phyloP scores from a whole-genome alignment of 1,139 yeast species.

The Candida mesenterica region DNA sequence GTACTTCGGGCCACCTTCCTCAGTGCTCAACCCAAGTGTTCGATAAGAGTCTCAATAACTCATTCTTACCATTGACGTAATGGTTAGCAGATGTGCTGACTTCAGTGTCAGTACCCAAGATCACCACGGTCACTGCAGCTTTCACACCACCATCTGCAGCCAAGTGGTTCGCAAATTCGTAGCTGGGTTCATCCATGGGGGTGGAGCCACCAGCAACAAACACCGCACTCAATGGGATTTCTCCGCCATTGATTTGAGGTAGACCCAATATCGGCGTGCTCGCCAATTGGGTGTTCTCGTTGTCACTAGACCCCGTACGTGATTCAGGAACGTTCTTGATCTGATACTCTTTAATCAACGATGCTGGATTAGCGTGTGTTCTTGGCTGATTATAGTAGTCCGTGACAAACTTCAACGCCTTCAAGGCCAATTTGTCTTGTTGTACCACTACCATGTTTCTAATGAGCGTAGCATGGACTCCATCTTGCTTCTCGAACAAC shows the following conservation, averaged over 20 bases:
- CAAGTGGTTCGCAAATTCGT: constrained; percentile 55
- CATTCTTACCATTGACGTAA: constrained; percentile 76
- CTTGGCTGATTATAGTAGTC: constrained; percentile 28
- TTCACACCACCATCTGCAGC: constrained; percentile 32
- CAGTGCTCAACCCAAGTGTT: constrained; percentile 6
- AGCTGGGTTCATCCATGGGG: constrained; percentile 67
- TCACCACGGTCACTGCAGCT: constrained; percentile 62
- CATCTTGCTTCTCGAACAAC: constrained; percentile 49
- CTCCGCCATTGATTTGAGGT: not conserved
- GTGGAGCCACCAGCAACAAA: constrained; percentile 71
- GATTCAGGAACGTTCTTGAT: constrained; percentile 17
- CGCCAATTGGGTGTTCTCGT: constrained; percentile 3
- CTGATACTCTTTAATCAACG: constrained; percentile 24
- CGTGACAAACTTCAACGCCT: constrained; percentile 51
- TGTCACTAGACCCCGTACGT: not conserved
- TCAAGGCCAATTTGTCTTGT: constrained; percentile 48
- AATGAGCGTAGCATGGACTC: constrained; percentile 76
- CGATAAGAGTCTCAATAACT: constrained; percentile 55
- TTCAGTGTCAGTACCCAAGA: constrained; percentile 33
- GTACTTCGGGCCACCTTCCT: not conserved
- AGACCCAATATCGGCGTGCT: not conserved
- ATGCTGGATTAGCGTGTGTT: constrained; percentile 15
- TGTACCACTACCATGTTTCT: constrained; percentile 71
- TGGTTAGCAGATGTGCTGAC: constrained; percentile 63
- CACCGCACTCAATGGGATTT: constrained; percentile 30